Evolutionary conservation across 441 rosid genomes (phyloP).

Genomic region (Erodium texanum): DNA sequence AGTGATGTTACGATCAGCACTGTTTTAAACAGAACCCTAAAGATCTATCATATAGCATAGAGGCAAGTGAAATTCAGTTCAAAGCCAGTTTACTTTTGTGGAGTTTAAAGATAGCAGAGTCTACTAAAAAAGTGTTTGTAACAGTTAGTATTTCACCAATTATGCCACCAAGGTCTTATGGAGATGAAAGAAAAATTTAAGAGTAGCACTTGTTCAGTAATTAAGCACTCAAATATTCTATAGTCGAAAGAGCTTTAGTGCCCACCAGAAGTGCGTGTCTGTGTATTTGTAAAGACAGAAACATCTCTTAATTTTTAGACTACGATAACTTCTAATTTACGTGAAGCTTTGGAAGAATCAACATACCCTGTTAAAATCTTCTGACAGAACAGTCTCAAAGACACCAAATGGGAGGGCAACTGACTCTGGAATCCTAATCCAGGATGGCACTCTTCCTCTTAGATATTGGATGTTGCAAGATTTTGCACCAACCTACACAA

Average conservation of each 20-base stretch:
- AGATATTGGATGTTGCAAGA: constrained; percentile 58
- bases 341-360: constrained; percentile 1
- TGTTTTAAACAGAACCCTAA: neutral
- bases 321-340: neutral
- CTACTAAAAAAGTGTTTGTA: neutral
- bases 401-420: constrained; percentile 71
- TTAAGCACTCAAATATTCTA: neutral
- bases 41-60: neutral
- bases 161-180: neutral
- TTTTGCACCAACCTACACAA: constrained; percentile 66
- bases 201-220: neutral
- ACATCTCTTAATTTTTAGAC: neutral
- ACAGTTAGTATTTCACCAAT: neutral
- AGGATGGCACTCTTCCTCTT: constrained; percentile 57
- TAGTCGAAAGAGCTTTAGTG: neutral
- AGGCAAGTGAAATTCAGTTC: neutral
- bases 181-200: neutral
- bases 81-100: neutral
- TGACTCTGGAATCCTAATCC: constrained; percentile 69
- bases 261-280: neutral
- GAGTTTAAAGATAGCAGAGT: neutral
- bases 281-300: neutral
- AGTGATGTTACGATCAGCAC: neutral
- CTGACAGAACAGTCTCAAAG: constrained; percentile 51
- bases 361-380: constrained; percentile 50